Evolutionary conservation across 1,284 basidiomycete species (phyloP).

Genomic region (Boletus albobrunnescens): DNA sequence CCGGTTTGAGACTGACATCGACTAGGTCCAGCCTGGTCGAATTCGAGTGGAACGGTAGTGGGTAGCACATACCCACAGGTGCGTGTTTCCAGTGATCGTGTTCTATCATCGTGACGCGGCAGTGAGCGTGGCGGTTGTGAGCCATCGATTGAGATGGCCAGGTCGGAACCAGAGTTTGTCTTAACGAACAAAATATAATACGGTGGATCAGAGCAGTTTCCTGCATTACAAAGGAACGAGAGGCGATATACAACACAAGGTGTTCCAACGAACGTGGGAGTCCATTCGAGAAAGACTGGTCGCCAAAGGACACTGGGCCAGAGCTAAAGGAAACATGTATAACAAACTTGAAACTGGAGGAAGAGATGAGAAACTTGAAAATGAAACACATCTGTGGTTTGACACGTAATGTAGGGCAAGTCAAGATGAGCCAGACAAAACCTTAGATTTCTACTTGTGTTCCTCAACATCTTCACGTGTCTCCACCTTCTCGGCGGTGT

Average conservation of each 20-base stretch:
- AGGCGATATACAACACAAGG: slow-evolving; percentile 17
- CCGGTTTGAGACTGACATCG: no score
- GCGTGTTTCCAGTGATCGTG: no score
- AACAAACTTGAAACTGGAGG: slow-evolving; percentile 5
- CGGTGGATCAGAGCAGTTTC: neutral
- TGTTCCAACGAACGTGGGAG: slow-evolving; percentile 21
- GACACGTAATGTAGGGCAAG: neutral
- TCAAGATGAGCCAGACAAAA: neutral
- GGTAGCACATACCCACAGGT: no score
- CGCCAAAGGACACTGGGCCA: neutral
- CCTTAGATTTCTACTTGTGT: slow-evolving; percentile 15
- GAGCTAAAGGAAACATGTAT: slow-evolving; percentile 1
- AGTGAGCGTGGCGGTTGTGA: no score
- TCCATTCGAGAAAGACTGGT: slow-evolving; percentile 8
- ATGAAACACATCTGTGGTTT: neutral
- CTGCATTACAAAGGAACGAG: slow-evolving; percentile 4
- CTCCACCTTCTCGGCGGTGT: slow-evolving; percentile 47
- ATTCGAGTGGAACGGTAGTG: no score
- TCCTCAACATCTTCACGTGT: slow-evolving; percentile 11
- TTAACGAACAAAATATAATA: neutral
- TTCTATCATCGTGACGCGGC: no score
- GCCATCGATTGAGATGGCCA: no score
- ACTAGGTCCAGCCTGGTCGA: no score
- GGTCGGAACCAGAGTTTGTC: neutral
- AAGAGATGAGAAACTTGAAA: slow-evolving; percentile 1